These are phyloP conservation scores for Xylaria arbuscula DNA, from an alignment of 2,329 filamentous ascomycete genomes.

Conservation along the genomic window DNA sequence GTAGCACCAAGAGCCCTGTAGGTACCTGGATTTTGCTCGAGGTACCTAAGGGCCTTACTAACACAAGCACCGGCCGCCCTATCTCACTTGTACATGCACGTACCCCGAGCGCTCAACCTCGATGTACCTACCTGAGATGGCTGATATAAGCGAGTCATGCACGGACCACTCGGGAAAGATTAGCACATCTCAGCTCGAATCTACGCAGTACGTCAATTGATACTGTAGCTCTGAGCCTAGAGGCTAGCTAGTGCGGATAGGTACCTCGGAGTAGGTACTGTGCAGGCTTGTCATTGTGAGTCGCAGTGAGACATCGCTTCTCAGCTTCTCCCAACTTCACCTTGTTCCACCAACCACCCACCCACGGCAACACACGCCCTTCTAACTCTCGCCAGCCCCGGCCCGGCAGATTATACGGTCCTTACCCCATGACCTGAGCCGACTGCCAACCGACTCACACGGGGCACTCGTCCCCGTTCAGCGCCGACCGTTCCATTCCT, in stretches of 20 bases:
- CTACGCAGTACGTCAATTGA: not conserved
- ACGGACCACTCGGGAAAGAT: not conserved
- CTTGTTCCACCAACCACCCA: slow-evolving; percentile 33
- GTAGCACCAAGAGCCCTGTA: too few relatives aligned
- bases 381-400: slow-evolving; percentile 51
- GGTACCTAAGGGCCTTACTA: not conserved
- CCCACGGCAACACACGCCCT: slow-evolving; percentile 17
- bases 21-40: too few relatives aligned
- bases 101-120: not conserved
- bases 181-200: not conserved
- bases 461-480: slow-evolving; percentile 44
- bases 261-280: slow-evolving; percentile 6
- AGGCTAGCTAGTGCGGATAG: not conserved
- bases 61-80: not conserved
- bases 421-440: slow-evolving; percentile 49
- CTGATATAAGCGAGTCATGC: not conserved
- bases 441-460: slow-evolving; percentile 30
- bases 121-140: not conserved
- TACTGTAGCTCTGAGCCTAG: too few relatives aligned
- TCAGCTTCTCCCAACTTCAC: slow-evolving; percentile 44
- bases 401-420: slow-evolving; percentile 52
- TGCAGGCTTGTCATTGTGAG: not conserved
- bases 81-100: not conserved
- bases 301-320: slow-evolving; percentile 1
- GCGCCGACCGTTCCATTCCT: slow-evolving; percentile 28